Evolutionary conservation across 306 rosid genomes (phyloP).

Genomic region (Rosa multiflora): DNA sequence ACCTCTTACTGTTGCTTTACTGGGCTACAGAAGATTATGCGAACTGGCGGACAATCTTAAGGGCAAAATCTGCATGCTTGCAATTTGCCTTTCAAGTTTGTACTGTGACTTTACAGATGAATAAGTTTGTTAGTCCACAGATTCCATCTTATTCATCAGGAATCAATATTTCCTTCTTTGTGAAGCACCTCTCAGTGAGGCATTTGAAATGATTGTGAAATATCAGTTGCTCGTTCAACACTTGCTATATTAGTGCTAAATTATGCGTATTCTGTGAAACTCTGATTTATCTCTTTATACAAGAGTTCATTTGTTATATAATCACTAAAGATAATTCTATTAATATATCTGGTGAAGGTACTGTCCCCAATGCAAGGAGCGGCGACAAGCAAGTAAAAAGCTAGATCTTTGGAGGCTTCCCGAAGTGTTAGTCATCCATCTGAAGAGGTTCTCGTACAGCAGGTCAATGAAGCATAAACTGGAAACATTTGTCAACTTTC

Average conservation of each 20-base stretch:
- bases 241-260: not conserved
- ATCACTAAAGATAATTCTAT: not conserved
- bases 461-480: conserved; percentile 96
- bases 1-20: not conserved
- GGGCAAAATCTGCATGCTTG: not conserved
- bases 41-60: not conserved
- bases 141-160: not conserved
- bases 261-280: not conserved
- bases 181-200: not conserved
- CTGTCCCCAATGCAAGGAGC: conserved; percentile 92
- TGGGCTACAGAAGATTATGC: not conserved
- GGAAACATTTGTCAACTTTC: conserved; percentile 92
- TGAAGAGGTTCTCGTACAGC: conserved; percentile 97
- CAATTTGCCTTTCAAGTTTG: not conserved
- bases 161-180: not conserved
- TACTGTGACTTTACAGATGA: not conserved
- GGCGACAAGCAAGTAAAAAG: conserved; percentile 96
- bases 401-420: conserved; percentile 99
- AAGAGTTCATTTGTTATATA: not conserved
- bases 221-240: not conserved
- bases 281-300: not conserved
- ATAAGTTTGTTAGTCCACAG: not conserved
- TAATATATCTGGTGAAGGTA: conserved; percentile 52
- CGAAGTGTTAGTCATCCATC: conserved; percentile 90
- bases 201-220: not conserved